Conservation (phyloP, 352 stramenopile species). For the Phytophthora agathidicida region DNA sequence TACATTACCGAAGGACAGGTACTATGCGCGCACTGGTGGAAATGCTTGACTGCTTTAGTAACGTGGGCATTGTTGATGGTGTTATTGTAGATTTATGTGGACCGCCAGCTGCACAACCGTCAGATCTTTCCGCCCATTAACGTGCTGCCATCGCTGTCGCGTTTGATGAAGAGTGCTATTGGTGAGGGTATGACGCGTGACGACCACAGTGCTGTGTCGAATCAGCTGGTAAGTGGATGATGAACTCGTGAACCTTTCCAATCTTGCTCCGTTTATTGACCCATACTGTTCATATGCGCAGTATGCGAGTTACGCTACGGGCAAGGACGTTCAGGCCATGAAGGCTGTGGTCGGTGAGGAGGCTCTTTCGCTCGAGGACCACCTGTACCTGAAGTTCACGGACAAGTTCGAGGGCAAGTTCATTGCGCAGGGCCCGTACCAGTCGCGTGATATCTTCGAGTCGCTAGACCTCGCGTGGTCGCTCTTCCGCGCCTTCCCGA, state of each 20-base stretch:
- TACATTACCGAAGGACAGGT: conserved; percentile 99
- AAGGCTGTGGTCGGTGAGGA: conserved; percentile 99
- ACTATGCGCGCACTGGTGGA: not conserved
- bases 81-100: conserved; percentile 93
- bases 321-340: conserved; percentile 99
- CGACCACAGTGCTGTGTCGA: conserved; percentile 98
- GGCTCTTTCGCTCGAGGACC: conserved; percentile 98
- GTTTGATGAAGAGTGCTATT: conserved; percentile 99
- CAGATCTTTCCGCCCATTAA: conserved; percentile 99
- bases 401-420: conserved; percentile 99
- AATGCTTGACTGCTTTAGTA: not conserved
- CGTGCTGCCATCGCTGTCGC: conserved; percentile 97
- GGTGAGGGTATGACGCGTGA: conserved; percentile 99
- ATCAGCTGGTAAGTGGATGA: conserved; percentile 95
- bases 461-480: conserved; percentile 98
- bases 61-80: conserved; percentile 3
- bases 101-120: conserved; percentile 98
- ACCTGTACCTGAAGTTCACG: conserved; percentile 99
- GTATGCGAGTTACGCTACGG: conserved; percentile 88
- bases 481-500: conserved; percentile 98
- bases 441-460: conserved; percentile 98
- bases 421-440: conserved; percentile 96
- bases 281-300: conserved; percentile 21
- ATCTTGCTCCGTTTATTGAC: conserved; percentile 8
- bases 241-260: not conserved